Evolutionary conservation across 352 stramenopile species (phyloP), one percentile per base, ranked within the genome.

Genomic region (Pythium monospermum): DNA sequence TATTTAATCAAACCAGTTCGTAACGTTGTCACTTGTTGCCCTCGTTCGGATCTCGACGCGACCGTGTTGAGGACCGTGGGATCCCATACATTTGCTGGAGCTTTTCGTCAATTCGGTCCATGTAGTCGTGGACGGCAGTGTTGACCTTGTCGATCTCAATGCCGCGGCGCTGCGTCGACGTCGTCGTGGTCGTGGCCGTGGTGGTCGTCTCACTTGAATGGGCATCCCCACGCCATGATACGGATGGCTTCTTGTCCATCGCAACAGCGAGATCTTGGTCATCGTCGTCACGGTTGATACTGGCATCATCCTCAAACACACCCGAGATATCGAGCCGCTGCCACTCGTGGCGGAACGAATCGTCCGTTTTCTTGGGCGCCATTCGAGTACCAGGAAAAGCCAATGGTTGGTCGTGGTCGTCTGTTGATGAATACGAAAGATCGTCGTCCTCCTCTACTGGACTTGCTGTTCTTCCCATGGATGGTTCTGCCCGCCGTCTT

Each of bases 71-170:
- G 4, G 74, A 87, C 15, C 61, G 66, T 4, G 78, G 76, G 31
- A 90, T 87, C 25, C 78, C 78, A 47, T 90, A 90, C 76, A 90
- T 84, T 46, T 83, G 73, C 39, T 71, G 76, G 21, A 90, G 65
- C 49, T 90, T 90, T 33, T 87, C 72, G 61, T 90, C 76, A 33
- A 90, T 90, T 18, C 74, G 67, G 46, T 90, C 73, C 76, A 90
- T 90, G 74, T 90, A 90, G 44, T 85, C 74, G 46, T 86, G 74
- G 21, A 90, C 76, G 1, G 69, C 68, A 18, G 64, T 62, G 49
- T 90, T 85, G 15, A 90, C 72, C 52, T 86, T 87, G 36, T 90
- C 73, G 38, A 87, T 72, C 38, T 86, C 74, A 21, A 71, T 57
- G 32, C 57, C 53, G 0, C 69, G 64, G 32, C 41, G 62, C 11